Percentiles rank a stretch among this genome's conserved stretches.
Evolutionary conservation across 495 filamentous ascomycete species (phyloP).

Genomic region (Aspergillus hancockii): DNA sequence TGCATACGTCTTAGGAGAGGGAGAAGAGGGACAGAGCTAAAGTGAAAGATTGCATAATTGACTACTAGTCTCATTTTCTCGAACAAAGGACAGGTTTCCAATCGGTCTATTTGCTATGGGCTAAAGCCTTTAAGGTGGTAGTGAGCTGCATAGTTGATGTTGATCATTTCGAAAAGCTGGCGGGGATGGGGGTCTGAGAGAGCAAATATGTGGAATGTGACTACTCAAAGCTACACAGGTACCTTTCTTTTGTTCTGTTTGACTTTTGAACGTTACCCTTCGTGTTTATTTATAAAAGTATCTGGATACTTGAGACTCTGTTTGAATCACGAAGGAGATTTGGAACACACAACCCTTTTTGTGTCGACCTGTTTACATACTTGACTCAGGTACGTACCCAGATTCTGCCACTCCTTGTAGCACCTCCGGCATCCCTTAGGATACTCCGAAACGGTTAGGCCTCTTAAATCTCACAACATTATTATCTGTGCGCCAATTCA

Average conservation of each 20-base stretch:
- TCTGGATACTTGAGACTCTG: too few relatives aligned
- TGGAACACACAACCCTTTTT: too few relatives aligned
- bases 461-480: slow-evolving; percentile 11
- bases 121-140: background rate
- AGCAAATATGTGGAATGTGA: slow-evolving; percentile 23
- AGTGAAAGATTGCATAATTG: slow-evolving; percentile 18
- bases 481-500: slow-evolving; percentile 23
- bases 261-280: background rate
- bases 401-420: background rate
- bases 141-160: slow-evolving; percentile 13
- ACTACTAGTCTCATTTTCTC: slow-evolving; percentile 16
- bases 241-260: background rate
- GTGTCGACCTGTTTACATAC: too few relatives aligned
- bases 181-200: slow-evolving; percentile 20
- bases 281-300: too few relatives aligned
- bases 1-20: slow-evolving; percentile 19
- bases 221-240: slow-evolving; percentile 7
- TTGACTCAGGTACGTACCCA: background rate
- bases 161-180: slow-evolving; percentile 12
- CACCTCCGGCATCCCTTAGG: background rate
- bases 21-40: slow-evolving; percentile 10
- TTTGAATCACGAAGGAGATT: too few relatives aligned
- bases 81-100: slow-evolving; percentile 19
- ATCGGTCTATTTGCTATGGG: slow-evolving; percentile 20
- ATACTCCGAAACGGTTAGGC: background rate